Conservation (phyloP, 768 basidiomycete genomes). For the Termitomyces sp. region DNA sequence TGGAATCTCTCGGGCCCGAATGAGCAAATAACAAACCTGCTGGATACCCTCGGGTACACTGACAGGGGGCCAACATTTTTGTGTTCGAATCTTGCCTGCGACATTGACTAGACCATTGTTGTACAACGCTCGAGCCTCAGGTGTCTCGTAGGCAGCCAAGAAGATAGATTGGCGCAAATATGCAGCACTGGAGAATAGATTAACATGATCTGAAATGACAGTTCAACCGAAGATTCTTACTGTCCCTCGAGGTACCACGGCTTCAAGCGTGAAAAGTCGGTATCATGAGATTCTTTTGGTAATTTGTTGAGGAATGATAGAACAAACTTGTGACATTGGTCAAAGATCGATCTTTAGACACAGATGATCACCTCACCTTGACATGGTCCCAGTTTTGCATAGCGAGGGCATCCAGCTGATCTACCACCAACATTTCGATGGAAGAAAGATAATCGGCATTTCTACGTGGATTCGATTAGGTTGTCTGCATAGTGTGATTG, state of each 20-base stretch:
- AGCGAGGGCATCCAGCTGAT: conserved; percentile 86
- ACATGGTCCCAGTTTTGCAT: conserved; percentile 99
- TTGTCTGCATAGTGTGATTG: background rate
- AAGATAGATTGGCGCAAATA: conserved; percentile 90
- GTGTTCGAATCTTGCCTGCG: conserved; percentile 72
- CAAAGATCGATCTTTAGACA: background rate
- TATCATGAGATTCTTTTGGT: conserved; percentile 89
- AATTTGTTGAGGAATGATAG: conserved; percentile 81
- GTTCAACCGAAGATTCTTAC: conserved; percentile 38
- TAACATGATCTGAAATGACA: background rate
- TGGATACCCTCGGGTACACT: conserved; percentile 79
- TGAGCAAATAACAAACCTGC: conserved; percentile 43
- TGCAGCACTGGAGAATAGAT: conserved; percentile 47
- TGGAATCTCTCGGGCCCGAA: background rate
- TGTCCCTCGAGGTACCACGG: conserved; percentile 96
- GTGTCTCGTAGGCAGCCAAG: conserved; percentile 82
- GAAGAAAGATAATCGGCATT: conserved; percentile 90
- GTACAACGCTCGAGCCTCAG: conserved; percentile 80
- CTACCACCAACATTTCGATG: conserved; percentile 86
- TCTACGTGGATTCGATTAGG: conserved; percentile 28
- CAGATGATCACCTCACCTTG: conserved; percentile 50
- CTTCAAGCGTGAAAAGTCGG: conserved; percentile 95
- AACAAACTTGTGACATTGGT: conserved; percentile 56
- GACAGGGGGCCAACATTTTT: conserved; percentile 66
- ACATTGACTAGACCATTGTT: conserved; percentile 75